Evolutionary conservation across 768 basidiomycete species (phyloP).

Genomic region (Galerina marginata): DNA sequence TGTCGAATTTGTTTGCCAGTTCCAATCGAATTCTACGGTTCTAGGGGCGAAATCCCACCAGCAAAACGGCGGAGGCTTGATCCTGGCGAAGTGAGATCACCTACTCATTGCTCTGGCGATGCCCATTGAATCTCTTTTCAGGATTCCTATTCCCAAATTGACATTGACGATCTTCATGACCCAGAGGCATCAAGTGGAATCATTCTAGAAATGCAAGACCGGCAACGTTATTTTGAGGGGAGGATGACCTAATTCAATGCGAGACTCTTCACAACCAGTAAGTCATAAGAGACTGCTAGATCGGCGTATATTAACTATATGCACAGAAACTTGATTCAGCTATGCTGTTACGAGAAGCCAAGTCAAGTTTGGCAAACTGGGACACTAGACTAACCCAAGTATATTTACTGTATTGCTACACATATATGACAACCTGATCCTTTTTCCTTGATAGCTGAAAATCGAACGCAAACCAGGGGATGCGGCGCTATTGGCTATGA

Average conservation of each 20-base stretch:
- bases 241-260: conserved; percentile 44
- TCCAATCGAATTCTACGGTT: neutral
- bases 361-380: conserved; percentile 60
- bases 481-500: conserved; percentile 74
- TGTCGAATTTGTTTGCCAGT: neutral
- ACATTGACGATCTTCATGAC: conserved; percentile 85
- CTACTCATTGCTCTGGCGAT: neutral
- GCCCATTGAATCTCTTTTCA: conserved; percentile 22
- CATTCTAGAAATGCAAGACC: conserved; percentile 85
- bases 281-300: neutral
- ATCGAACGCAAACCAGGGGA: conserved; percentile 73
- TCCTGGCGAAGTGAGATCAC: conserved; percentile 43
- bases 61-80: conserved; percentile 65
- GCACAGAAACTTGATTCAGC: conserved; percentile 53
- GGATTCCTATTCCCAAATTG: conserved; percentile 62
- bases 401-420: conserved; percentile 10
- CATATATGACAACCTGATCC: neutral
- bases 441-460: conserved; percentile 52
- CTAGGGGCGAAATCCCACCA: conserved; percentile 60
- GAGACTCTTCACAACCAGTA: conserved; percentile 38
- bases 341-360: conserved; percentile 52
- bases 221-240: conserved; percentile 83
- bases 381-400: conserved; percentile 62
- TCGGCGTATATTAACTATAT: neutral
- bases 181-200: conserved; percentile 71